Conservation (phyloP, 768 basidiomycete genomes). For the Hirschioporus abietinus region DNA sequence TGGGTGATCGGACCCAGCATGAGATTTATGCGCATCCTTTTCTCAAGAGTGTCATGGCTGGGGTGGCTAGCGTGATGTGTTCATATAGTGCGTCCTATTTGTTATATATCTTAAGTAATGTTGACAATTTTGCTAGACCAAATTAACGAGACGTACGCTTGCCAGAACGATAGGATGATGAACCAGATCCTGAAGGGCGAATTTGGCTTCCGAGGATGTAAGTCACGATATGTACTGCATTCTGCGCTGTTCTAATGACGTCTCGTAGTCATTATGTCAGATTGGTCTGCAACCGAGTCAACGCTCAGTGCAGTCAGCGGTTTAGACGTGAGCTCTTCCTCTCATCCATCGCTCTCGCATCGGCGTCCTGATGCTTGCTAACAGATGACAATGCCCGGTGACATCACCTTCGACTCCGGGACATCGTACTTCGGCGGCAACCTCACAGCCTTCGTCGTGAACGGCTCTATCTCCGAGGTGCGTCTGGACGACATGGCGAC, state of each 20-base stretch:
- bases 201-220: constrained; percentile 72
- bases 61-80: constrained; percentile 71
- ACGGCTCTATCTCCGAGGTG: constrained; percentile 61
- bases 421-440: constrained; percentile 57
- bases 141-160: constrained; percentile 67
- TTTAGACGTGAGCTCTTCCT: constrained; percentile 46
- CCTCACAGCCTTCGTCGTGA: constrained; percentile 61
- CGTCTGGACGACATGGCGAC: constrained; percentile 75
- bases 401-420: constrained; percentile 22
- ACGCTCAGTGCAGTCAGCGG: constrained; percentile 57
- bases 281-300: constrained; percentile 64
- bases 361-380: neutral
- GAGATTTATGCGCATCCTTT: constrained; percentile 72
- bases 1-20: too few species aligned
- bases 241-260: neutral
- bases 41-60: constrained; percentile 67
- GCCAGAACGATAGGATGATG: constrained; percentile 65
- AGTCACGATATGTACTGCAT: constrained; percentile 16
- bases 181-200: constrained; percentile 75
- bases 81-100: constrained; percentile 50
- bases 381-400: constrained; percentile 54
- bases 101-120: constrained; percentile 9
- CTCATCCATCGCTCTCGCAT: neutral
- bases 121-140: constrained; percentile 36
- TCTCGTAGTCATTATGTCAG: constrained; percentile 56